Conservation (phyloP, 2,329 filamentous ascomycete genomes). For the Septoria petroselini region DNA sequence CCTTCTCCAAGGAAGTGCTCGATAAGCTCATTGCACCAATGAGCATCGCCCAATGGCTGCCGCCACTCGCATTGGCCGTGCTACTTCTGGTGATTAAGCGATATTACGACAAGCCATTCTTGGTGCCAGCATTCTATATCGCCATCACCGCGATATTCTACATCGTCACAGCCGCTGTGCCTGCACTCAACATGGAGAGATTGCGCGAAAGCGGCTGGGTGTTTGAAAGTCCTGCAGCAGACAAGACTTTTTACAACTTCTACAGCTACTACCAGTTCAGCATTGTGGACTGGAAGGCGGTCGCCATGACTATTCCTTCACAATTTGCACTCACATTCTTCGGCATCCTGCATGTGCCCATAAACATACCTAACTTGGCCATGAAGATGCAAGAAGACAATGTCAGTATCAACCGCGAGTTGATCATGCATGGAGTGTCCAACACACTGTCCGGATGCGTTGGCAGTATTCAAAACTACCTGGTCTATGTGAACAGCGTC, state of each 20-base stretch:
- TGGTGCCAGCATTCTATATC: conserved; percentile 84
- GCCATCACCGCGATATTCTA: conserved; percentile 74
- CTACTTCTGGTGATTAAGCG: conserved; percentile 73
- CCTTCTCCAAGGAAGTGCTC: conserved; percentile 75
- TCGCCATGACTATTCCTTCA: conserved; percentile 80
- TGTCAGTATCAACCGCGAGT: conserved; percentile 82
- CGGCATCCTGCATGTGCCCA: conserved; percentile 92
- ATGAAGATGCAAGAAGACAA: conserved; percentile 91
- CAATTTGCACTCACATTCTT: conserved; percentile 99
- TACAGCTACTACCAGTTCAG: conserved; percentile 76
- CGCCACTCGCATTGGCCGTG: conserved; percentile 73
- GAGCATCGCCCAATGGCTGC: conserved; percentile 77
- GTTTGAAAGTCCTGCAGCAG: conserved; percentile 78
- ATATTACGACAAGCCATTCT: conserved; percentile 74
- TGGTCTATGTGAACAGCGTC: conserved; percentile 97
- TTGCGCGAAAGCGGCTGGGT: conserved; percentile 81
- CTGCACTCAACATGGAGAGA: conserved; percentile 62
- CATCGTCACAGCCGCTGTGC: conserved; percentile 67
- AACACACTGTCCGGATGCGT: conserved; percentile 83
- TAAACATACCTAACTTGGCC: conserved; percentile 92
- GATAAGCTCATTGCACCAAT: conserved; percentile 68
- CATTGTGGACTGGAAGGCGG: conserved; percentile 73
- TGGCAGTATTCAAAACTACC: conserved; percentile 91
- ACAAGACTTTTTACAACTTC: conserved; percentile 95
- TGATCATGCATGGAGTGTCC: conserved; percentile 88